Evolutionary conservation across 805 yeast species (phyloP).

Genomic region (Suhomyces emberorum): DNA sequence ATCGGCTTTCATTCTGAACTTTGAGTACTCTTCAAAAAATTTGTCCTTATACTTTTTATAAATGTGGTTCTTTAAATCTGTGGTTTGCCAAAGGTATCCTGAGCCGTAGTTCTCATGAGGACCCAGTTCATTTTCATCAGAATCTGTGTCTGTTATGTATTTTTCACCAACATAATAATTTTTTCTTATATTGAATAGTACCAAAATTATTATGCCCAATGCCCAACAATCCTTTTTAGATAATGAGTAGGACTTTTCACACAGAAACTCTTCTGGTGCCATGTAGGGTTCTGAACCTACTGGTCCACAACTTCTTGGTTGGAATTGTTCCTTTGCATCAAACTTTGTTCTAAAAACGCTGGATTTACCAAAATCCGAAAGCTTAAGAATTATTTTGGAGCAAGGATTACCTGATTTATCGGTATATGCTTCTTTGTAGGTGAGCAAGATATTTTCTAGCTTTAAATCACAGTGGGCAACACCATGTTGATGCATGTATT

Average conservation of each 20-base stretch:
- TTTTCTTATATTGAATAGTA: slow-evolving; percentile 29
- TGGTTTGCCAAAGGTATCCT: slow-evolving; percentile 33
- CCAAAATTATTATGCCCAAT: slow-evolving; percentile 52
- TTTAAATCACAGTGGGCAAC: slow-evolving; percentile 92
- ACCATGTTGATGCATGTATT: slow-evolving; percentile 86
- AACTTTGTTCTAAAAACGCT: slow-evolving; percentile 89
- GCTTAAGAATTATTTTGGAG: slow-evolving; percentile 20
- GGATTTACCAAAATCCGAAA: slow-evolving; percentile 84
- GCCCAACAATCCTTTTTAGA: slow-evolving; percentile 88
- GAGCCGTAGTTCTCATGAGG: slow-evolving; percentile 12
- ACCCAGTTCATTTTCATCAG: slow-evolving; percentile 9
- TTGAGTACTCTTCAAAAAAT: slow-evolving; percentile 39
- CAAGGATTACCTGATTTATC: not conserved
- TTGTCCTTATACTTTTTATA: slow-evolving; percentile 25
- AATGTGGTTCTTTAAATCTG: slow-evolving; percentile 20
- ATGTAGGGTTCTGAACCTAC: slow-evolving; percentile 90
- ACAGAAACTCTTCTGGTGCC: slow-evolving; percentile 80
- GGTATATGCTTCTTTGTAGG: slow-evolving; percentile 32
- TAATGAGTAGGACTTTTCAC: slow-evolving; percentile 56
- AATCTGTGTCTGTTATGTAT: slow-evolving; percentile 38
- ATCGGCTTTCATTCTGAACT: slow-evolving; percentile 42
- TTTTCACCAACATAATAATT: slow-evolving; percentile 18
- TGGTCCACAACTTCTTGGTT: slow-evolving; percentile 60
- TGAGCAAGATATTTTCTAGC: slow-evolving; percentile 76
- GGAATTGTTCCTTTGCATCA: slow-evolving; percentile 50